Conservation (phyloP, 768 basidiomycete species). For the Daedaleopsis sinensis region DNA sequence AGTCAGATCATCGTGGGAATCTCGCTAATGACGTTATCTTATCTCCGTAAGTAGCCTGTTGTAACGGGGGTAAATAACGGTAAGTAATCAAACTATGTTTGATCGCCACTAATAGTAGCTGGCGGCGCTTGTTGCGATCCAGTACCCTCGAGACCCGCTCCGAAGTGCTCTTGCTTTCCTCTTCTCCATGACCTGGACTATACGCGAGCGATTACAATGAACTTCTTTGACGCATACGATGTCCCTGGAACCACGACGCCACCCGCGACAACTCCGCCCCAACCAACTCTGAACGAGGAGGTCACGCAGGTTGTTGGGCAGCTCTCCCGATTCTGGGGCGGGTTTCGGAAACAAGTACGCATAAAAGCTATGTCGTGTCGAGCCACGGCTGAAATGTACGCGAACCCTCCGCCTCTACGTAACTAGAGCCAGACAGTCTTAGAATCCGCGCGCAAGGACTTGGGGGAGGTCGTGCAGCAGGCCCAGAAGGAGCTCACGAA, state of each 20-base stretch:
- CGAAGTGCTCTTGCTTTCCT: neutral
- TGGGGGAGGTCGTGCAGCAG: constrained; percentile 72
- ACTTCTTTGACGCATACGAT: constrained; percentile 75
- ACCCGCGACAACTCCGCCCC: constrained; percentile 45
- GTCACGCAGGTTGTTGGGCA: constrained; percentile 89
- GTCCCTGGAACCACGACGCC: constrained; percentile 52
- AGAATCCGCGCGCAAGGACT: constrained; percentile 71
- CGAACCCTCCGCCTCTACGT: neutral
- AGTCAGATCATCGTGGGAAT: constrained; percentile 15
- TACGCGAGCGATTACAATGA: constrained; percentile 46
- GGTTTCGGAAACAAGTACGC: constrained; percentile 84
- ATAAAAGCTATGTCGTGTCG: neutral
- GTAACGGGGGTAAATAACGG: neutral
- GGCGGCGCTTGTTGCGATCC: neutral
- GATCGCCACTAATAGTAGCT: neutral
- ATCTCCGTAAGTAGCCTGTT: neutral
- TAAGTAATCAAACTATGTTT: neutral
- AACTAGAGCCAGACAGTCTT: constrained; percentile 69
- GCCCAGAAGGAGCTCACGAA: constrained; percentile 78
- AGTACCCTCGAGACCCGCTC: neutral
- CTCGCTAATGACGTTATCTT: neutral
- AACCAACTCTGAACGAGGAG: constrained; percentile 77
- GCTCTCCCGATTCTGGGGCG: constrained; percentile 86
- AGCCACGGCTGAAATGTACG: neutral
- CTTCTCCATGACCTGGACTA: constrained; percentile 17